Base-by-base conservation (phyloP, 768 basidiomycete genomes). In the Lactarius akahatsu region DNA sequence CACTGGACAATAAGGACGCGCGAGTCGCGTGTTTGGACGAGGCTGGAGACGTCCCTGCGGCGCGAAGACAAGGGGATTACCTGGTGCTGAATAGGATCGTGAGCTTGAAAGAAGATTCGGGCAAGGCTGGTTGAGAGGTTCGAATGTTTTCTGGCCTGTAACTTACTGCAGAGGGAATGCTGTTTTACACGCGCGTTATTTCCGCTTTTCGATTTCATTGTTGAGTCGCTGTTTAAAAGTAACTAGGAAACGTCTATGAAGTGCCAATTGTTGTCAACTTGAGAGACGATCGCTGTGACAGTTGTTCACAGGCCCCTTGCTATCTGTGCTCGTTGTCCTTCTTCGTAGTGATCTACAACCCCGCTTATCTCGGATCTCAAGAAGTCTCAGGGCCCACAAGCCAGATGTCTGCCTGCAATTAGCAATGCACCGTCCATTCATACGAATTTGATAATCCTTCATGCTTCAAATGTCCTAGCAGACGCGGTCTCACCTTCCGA, bases 81-180 rank as follows among this genome's bases (percentile, higher is more conserved):
- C 72, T 98, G 50, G 85, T 97, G 16, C 80, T 98, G 23, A 98
- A 98, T 76, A 86, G 91, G 64, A 92, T 97, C 65, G 96, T 98
- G 36, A 92, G 88, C 66, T 76, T 98, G 78, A 98, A 98, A 79
- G 96, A 97, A 78, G 96, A 97, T 74, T 84, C 89, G 5, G 91
- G 92, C 4, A 98, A 97, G 77, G 63, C 74, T 15, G 76, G 71
- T 28, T 76, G 57, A 71, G 16, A 2, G 1, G 38, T 57, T 18
- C 38, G 26, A n/a, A 47, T 63, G 34, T 15, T 50, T 47, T 45
- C n/a, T 20, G 20, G 20, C 43, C 20, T 45, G 15, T 36, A 36
- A 32, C 32, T 30, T 32, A 32, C 9, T 34, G 32, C 16, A 20
- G 8, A 43, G 18, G 8, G 20, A 43, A 20, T 40, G 38, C 41